Percentiles rank a stretch among this genome's conserved stretches.
These are phyloP conservation scores for Aspergillus pseudonomiae DNA, from an alignment of 2,329 filamentous ascomycete species.

Conservation along the genomic window DNA sequence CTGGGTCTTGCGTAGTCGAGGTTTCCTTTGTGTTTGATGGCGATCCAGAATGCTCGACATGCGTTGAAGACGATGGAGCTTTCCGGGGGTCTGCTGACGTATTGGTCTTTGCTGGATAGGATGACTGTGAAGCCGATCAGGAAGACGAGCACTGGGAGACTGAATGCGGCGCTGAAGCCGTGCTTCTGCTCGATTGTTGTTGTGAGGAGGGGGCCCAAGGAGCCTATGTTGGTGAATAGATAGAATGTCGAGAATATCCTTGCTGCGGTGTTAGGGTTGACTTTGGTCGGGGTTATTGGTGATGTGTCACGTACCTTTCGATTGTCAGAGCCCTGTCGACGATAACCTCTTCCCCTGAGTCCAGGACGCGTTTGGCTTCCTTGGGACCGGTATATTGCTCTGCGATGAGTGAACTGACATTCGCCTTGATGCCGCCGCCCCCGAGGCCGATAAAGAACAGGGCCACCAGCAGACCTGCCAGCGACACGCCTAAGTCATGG, in stretches of 20 bases:
- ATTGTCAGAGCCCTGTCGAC: background rate
- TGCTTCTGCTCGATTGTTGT: background rate
- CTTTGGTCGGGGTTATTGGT: background rate
- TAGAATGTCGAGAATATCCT: background rate
- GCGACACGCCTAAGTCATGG: background rate
- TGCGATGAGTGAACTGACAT: slow-evolving; percentile 54
- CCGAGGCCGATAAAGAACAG: slow-evolving; percentile 62
- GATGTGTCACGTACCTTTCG: background rate
- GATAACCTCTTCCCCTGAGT: slow-evolving; percentile 37
- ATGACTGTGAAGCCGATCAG: background rate
- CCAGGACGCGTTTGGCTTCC: slow-evolving; percentile 23
- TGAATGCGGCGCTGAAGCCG: background rate
- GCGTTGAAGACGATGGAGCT: slow-evolving; percentile 5
- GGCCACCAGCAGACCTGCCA: slow-evolving; percentile 46
- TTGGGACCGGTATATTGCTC: slow-evolving; percentile 60
- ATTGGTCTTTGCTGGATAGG: background rate
- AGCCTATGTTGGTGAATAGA: background rate
- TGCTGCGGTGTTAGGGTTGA: background rate
- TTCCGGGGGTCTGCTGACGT: slow-evolving; percentile 38
- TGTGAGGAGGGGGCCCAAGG: background rate
- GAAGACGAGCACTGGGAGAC: background rate
- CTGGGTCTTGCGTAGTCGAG: slow-evolving; percentile 1
- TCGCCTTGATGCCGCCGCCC: slow-evolving; percentile 65
- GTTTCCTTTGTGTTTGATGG: slow-evolving; percentile 1
- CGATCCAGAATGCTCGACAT: background rate